Evolutionary conservation across 805 yeast species (phyloP), one percentile per base, ranked within the genome.

Genomic region (Jamesozyma lodderae): DNA sequence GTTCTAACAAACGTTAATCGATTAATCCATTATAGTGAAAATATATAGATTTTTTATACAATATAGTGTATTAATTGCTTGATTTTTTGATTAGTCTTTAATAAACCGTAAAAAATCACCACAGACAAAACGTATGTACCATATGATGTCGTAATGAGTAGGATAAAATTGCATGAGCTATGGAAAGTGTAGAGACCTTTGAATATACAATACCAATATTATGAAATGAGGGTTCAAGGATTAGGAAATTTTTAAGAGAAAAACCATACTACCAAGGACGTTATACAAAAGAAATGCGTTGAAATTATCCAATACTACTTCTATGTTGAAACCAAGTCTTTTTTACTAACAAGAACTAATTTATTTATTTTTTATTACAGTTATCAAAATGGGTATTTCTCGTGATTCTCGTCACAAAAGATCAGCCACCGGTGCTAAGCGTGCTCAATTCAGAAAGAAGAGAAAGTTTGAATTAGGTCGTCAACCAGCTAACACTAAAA

Each of bases 401-500:
- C 90, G 98, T 80, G 97, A 92, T 80, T 90, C 98, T 73, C 96
- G 96, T 77, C 98, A 92, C 88, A 90, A 90, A 85, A 94, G 98
- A 75, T 75, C 96, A 64, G 95, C 94, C 73, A 88, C 98, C 68
- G 98, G 98, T 83, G 98, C 98, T 70, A 88, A 87, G 76, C 87
- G 96, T 75, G 97, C 97, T 73, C 95, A 87, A 75, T 85, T 81
- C 95, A 90, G 97, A 86, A 90, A 90, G 90, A 90, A 90, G 95
- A 80, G 98, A 81, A 92, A 90, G 94, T 90, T 92, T 69, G 98
- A 90, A 77, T 81, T 84, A 71, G 98, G 98, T 63, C 92, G 98
- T 77, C 98, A 92, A 79, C 80, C 96, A 63, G 95, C 98, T 67
- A 87, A 83, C 88, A 90, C 98, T 76, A 88, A 86, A 79, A 88